phyloP scores from a whole-genome alignment of 495 filamentous ascomycete species.

The Tuber magnatum region DNA sequence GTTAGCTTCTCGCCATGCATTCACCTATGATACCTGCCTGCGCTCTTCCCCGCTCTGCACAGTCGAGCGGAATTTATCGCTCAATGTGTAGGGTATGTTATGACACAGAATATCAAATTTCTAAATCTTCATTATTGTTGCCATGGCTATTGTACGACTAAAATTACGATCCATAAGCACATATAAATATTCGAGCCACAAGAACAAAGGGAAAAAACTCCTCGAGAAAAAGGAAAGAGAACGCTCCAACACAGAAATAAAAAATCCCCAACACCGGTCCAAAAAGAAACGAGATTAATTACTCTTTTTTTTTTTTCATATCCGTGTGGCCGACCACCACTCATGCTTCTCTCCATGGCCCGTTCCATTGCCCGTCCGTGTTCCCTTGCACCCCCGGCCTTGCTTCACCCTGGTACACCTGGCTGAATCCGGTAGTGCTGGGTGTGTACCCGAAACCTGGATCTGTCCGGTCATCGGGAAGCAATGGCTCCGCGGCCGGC shows the following conservation, averaged over 20 bases:
- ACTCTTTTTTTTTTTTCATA: not conserved
- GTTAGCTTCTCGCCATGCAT: not conserved
- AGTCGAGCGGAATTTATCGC: not conserved
- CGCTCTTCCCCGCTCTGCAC: not conserved
- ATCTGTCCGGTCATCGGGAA: not conserved
- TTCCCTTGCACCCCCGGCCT: not conserved
- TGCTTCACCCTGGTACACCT: not conserved
- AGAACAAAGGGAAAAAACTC: not conserved
- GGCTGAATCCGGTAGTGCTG: not conserved
- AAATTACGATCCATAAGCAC: not conserved
- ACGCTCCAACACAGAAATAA: not conserved
- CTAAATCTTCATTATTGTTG: not conserved
- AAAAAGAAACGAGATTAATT: not conserved
- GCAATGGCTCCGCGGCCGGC: not conserved
- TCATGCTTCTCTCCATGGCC: not conserved
- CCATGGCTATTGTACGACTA: not conserved
- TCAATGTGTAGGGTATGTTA: not conserved
- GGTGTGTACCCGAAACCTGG: not conserved
- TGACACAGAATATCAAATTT: not conserved
- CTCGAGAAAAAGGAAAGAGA: not conserved
- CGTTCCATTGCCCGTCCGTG: not conserved
- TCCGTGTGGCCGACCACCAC: not conserved
- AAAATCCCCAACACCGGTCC: not conserved
- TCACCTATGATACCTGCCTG: not conserved
- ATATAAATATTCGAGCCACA: not conserved